Evolutionary conservation across 2,329 filamentous ascomycete genomes (phyloP).

Genomic region (Botrytis byssoidea): DNA sequence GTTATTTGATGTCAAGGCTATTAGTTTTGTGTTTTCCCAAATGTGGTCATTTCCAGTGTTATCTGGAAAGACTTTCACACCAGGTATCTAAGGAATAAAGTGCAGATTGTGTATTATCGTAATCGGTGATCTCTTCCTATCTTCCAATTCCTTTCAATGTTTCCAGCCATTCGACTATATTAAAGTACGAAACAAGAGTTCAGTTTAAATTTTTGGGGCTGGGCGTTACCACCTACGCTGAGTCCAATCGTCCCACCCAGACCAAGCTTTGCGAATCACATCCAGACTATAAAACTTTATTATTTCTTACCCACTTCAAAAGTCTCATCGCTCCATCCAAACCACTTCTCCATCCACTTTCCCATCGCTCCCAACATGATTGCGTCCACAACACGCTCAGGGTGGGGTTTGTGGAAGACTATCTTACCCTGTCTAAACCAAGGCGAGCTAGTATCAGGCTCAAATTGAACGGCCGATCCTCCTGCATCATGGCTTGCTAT

Average conservation of each 20-base stretch:
- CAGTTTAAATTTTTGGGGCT: too few species aligned
- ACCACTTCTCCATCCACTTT: constrained; percentile 25
- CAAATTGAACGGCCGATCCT: background rate
- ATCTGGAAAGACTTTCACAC: background rate
- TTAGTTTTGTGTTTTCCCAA: background rate
- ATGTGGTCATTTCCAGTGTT: background rate
- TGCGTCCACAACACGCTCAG: constrained; percentile 16
- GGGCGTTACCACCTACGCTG: too few species aligned
- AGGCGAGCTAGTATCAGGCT: constrained; percentile 4
- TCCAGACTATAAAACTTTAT: background rate
- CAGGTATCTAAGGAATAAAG: background rate
- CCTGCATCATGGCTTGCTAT: background rate
- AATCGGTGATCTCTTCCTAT: background rate
- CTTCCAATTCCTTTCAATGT: too few species aligned
- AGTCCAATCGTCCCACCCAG: too few species aligned
- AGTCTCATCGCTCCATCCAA: constrained; percentile 21
- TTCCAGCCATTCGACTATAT: too few species aligned
- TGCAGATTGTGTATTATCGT: background rate
- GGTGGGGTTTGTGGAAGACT: constrained; percentile 24
- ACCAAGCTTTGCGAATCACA: background rate
- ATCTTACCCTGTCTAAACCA: constrained; percentile 22
- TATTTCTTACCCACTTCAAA: background rate
- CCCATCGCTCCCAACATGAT: constrained; percentile 13
- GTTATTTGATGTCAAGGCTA: background rate
- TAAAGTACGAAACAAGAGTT: too few species aligned